Conservation (phyloP, 257 asterid species). For the Solanum rostratum region DNA sequence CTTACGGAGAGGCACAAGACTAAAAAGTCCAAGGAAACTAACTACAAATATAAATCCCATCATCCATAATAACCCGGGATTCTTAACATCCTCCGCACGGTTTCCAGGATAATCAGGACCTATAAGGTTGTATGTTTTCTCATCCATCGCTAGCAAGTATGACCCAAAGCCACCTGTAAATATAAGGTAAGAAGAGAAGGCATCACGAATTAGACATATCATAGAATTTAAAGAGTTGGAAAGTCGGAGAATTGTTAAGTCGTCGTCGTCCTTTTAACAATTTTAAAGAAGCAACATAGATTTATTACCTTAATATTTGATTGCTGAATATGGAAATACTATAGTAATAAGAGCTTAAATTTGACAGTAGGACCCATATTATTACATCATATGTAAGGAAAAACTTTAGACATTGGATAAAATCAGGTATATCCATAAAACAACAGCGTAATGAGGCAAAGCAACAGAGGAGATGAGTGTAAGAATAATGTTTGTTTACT, state of each 20-base stretch:
- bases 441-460: not conserved
- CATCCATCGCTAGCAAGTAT: constrained; percentile 88
- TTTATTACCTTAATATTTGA: not conserved
- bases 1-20: constrained; percentile 95
- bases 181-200: not conserved
- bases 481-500: not conserved
- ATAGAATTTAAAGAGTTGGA: not conserved
- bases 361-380: not conserved
- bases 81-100: constrained; percentile 83
- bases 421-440: not conserved
- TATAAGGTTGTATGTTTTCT: constrained; percentile 75
- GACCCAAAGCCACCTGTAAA: constrained; percentile 90
- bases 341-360: not conserved
- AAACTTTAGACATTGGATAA: not conserved
- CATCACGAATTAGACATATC: not conserved
- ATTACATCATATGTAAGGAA: not conserved
- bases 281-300: not conserved
- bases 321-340: not conserved
- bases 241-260: not conserved
- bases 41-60: constrained; percentile 77
- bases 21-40: constrained; percentile 87
- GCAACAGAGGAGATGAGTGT: not conserved
- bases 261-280: not conserved
- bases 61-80: constrained; percentile 93
- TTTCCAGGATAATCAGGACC: constrained; percentile 95